Percentiles rank a stretch among this genome's conserved stretches.
phyloP scores from a whole-genome alignment of 192 early-diverging fungal species.

The Coemansia sp. region DNA sequence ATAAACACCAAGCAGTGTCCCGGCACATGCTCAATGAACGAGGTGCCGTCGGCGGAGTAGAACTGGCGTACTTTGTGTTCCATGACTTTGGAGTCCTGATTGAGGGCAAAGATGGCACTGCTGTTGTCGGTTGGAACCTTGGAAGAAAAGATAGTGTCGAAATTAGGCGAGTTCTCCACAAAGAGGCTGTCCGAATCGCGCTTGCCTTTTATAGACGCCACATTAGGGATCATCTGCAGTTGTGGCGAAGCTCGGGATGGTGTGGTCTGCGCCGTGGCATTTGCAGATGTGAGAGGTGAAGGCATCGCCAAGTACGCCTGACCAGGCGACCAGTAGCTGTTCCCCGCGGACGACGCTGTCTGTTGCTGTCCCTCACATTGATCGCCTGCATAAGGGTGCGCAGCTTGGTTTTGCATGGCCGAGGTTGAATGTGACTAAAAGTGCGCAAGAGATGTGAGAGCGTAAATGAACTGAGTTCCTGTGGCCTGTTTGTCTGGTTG shows the following conservation, averaged over 20 bases:
- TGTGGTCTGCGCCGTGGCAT: conserved; percentile 12
- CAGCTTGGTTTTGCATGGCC: conserved; percentile 22
- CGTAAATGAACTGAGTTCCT: not conserved
- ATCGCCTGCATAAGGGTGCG: conserved; percentile 39
- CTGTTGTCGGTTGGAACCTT: conserved; percentile 7
- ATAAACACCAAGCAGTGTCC: conserved; percentile 55
- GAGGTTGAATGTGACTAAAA: not conserved
- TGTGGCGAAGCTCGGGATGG: conserved; percentile 38
- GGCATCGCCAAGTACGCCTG: conserved; percentile 23
- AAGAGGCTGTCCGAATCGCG: not conserved
- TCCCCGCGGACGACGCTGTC: conserved; percentile 7
- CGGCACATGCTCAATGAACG: conserved; percentile 53
- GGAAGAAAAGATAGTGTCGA: conserved; percentile 11
- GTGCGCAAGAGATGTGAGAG: not conserved
- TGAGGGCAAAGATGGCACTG: conserved; percentile 20
- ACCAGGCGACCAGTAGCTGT: conserved; percentile 15
- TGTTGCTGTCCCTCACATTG: conserved; percentile 25
- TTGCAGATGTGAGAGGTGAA: conserved; percentile 1
- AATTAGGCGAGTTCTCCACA: conserved; percentile 5
- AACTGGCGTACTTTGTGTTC: conserved; percentile 51
- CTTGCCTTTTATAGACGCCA: conserved; percentile 46
- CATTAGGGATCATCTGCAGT: conserved; percentile 16
- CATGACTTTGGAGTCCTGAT: conserved; percentile 25
- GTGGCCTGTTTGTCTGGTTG: conserved; percentile 3
- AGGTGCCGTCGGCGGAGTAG: conserved; percentile 35